These are phyloP conservation scores for Cryptosporidium andersoni DNA, from an alignment of 169 alveolate species.

Conservation along the genomic window DNA sequence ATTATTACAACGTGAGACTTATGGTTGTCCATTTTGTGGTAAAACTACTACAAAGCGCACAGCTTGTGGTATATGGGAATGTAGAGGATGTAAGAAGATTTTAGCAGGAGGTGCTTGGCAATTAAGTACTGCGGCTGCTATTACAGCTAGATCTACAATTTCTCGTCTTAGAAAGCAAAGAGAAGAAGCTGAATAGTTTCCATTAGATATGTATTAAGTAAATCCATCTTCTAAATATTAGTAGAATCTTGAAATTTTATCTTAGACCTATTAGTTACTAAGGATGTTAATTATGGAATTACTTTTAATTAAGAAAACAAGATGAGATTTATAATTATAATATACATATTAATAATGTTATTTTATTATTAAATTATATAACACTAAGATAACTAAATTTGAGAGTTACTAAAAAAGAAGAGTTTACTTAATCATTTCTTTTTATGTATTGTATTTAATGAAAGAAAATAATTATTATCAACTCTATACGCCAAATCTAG, in stretches of 20 bases:
- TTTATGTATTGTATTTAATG: no score
- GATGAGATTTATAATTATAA: slow-evolving; percentile 18
- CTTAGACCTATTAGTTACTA: no score
- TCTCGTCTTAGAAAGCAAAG: slow-evolving; percentile 78
- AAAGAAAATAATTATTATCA: neutral
- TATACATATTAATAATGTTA: slow-evolving; percentile 4
- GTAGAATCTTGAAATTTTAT: no score
- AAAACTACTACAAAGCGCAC: slow-evolving; percentile 79
- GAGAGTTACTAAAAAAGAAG: no score
- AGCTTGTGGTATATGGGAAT: slow-evolving; percentile 97
- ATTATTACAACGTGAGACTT: slow-evolving; percentile 91
- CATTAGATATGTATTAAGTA: no score
- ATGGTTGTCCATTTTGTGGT: slow-evolving; percentile 96
- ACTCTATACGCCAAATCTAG: slow-evolving; percentile 25
- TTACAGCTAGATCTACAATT: slow-evolving; percentile 90
- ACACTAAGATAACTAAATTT: no score
- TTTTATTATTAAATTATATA: slow-evolving; percentile 25
- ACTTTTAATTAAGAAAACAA: no score
- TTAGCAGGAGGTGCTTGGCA: slow-evolving; percentile 99
- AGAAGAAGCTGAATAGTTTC: slow-evolving; percentile 44
- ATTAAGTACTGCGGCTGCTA: slow-evolving; percentile 94
- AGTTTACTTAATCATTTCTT: no score
- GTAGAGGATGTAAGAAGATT: slow-evolving; percentile 92
- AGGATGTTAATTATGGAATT: no score
- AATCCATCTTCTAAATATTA: no score